Evolutionary conservation across 2,329 filamentous ascomycete species (phyloP), one percentile per base, ranked within the genome.

Genomic region (Blastomyces parvus): DNA sequence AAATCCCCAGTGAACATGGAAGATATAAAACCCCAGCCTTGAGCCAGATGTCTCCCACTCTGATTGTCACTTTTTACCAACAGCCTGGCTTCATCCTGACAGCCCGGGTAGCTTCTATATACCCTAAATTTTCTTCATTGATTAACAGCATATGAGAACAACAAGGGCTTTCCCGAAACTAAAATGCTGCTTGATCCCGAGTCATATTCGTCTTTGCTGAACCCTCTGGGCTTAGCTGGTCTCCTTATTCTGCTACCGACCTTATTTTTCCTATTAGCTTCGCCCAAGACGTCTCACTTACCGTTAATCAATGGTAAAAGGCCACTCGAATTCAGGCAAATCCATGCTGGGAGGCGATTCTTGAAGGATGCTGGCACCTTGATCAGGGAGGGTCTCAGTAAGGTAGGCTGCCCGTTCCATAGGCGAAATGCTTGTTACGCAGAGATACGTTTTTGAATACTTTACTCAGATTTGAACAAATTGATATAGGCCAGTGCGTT

Each of bases 391-490:
- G 60, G 42, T 44, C 62, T 40, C 63, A 61, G 40, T 62, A 66
- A 50, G 61, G 59, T 56, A 61, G 19, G 44, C 8, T 63, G 48
- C 55, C 58, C 30, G 52, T 59, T 30, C 42, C 38, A 33, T 60
- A 66, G 25, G 61, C 36, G 36, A 25, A 7, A 17, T 40, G n/a
- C n/a, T 48, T 11, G 61, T 61, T n/a, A 63, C 48, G 50, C 65
- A 30, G 19, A 60, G 22, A 27, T 62, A 64, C 25, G 50, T 1
- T 11, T 53, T 58, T 60, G 57, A 50, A 60, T 25, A 14, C 13
- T 30, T 60, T 63, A 60, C 46, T 67, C 46, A 58, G 65, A 62
- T 61, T 67, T 69, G 50, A 68, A 63, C 50, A 68, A 66, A 60
- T 22, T 52, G 11, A 33, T 57, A n/a, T 57, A 69, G 66, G 59